Conservation (phyloP, 176 grass and related monocot genomes). For the Alloteropsis semialata region DNA sequence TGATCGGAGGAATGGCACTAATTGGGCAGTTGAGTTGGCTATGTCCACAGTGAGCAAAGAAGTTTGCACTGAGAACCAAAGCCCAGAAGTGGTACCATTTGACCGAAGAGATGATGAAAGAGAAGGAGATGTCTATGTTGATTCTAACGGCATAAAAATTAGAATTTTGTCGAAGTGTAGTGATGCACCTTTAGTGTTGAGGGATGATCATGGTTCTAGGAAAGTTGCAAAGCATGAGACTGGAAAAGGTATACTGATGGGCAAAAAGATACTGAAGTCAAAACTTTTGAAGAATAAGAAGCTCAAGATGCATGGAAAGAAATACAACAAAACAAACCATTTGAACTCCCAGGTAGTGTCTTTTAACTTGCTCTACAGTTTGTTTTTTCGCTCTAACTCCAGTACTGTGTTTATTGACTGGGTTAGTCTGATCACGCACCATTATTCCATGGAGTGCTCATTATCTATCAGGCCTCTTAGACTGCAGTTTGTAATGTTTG, state of each 20-base stretch:
- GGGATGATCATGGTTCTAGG: slow-evolving; percentile 35
- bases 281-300: slow-evolving; percentile 58
- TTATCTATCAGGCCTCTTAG: neutral
- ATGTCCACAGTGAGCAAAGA: slow-evolving; percentile 22
- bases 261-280: slow-evolving; percentile 31
- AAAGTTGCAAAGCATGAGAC: slow-evolving; percentile 43
- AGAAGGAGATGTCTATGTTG: slow-evolving; percentile 80
- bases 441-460: slow-evolving; percentile 34
- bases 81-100: slow-evolving; percentile 24
- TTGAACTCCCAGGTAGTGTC: slow-evolving; percentile 62
- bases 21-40: slow-evolving; percentile 60
- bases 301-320: slow-evolving; percentile 59
- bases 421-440: slow-evolving; percentile 5
- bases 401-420: slow-evolving; percentile 12
- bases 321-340: slow-evolving; percentile 44
- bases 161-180: slow-evolving; percentile 67
- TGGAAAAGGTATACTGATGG: slow-evolving; percentile 45
- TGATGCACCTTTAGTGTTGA: slow-evolving; percentile 35
- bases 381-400: slow-evolving; percentile 10
- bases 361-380: slow-evolving; percentile 4
- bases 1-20: slow-evolving; percentile 86
- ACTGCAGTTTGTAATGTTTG: neutral
- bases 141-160: slow-evolving; percentile 94
- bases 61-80: slow-evolving; percentile 38
- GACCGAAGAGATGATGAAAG: slow-evolving; percentile 43